Percentiles rank a stretch among this genome's conserved stretches.
These are phyloP conservation scores for Populus hybrid DNA, from an alignment of 441 rosid species.

Conservation along the genomic window DNA sequence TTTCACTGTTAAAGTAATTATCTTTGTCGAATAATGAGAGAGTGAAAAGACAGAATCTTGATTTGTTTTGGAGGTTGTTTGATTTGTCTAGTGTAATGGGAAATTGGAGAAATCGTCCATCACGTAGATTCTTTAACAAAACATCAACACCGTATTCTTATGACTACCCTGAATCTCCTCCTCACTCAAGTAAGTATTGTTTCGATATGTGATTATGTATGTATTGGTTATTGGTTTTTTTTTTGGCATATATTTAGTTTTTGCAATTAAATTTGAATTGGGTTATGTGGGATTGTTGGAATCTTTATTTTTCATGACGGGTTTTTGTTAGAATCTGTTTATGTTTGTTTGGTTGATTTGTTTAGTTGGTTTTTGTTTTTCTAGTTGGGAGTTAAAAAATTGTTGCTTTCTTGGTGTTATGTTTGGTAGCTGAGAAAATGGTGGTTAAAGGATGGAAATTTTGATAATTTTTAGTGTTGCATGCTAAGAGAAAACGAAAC, in stretches of 20 bases:
- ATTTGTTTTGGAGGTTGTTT: background rate
- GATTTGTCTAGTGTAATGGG: slow-evolving; percentile 35
- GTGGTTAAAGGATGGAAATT: no score
- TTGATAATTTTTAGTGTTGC: no score
- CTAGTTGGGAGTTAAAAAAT: background rate
- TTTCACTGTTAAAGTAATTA: background rate
- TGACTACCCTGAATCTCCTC: slow-evolving; percentile 14
- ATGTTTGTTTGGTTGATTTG: background rate
- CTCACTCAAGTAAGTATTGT: slow-evolving; percentile 20
- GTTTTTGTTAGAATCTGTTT: background rate
- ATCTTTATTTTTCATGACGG: background rate
- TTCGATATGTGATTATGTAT: background rate
- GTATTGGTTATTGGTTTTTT: no score
- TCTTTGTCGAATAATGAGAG: background rate
- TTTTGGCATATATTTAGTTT: background rate
- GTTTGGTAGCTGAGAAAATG: background rate
- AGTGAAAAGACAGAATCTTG: background rate
- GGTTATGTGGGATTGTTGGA: background rate
- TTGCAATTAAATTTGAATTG: slow-evolving; percentile 1
- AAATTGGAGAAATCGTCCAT: slow-evolving; percentile 50
- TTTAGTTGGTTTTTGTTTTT: background rate
- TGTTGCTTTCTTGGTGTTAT: background rate
- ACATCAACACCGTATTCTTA: slow-evolving; percentile 30
- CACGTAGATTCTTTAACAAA: slow-evolving; percentile 28
- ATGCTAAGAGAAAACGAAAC: no score